Base-by-base conservation (phyloP, 495 filamentous ascomycete species). In the Xylaria curta region DNA sequence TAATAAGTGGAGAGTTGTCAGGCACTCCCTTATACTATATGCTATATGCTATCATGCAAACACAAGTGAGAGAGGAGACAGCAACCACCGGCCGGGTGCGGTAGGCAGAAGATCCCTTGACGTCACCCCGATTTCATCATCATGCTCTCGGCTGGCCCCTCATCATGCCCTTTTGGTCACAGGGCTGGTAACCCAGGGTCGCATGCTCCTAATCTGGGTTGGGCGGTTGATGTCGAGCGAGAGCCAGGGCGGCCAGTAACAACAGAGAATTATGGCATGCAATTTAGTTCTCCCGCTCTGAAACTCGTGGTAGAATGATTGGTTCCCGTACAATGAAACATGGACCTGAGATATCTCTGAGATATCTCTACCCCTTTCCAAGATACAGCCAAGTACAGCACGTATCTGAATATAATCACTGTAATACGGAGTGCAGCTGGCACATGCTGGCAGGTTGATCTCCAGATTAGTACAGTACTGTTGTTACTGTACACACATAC, bases 301-400 rank as follows among this genome's bases (percentile, higher is more conserved):
- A n/a, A 17, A 36, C 67, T 49, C 67, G 67, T 69, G 67, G 68
- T 21, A 21, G 46, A 51, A 70, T 56, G 68, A 64, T 70, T 70
- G 68, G 68, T 56, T 64, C 46, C 58, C 24, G 17, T 46, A 21
- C 46, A 44, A 65, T 28, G 26, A 24, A 63, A 33, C n/a, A 63
- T 42, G 33, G 33, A 61, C n/a, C 7, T 49, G 51, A 54, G 21
- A 26, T 13, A 54, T 54, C 51, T 54, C 26, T 31, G 28, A 31
- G 28, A 31, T 31, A 31, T 31, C 28, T 31, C 28, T 31, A 31
- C 28, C 28, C 28, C 28, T 31, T 26, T 26, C 49, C 21, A 26
- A 53, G 21, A 13, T 9, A 26, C 12, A 28, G 7, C 53, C 4
- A 7, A 13, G 4, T 54, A 59, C 54, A 56, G 3, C 26, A 28